phyloP scores from a whole-genome alignment of 164 flowering plant genomes.

The Magnolia officinalis region DNA sequence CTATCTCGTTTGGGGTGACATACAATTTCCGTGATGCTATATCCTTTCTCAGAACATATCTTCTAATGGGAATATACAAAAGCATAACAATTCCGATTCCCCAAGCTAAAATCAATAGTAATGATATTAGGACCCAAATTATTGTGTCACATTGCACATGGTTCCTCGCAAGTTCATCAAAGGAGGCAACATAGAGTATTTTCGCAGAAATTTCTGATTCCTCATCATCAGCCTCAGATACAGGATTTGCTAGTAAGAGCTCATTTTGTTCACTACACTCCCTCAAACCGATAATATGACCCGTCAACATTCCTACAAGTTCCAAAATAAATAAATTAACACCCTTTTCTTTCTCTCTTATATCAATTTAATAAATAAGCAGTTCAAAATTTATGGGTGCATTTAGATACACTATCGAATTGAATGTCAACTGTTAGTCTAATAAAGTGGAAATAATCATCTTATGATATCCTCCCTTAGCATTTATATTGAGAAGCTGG shows the following conservation, averaged over 20 bases:
- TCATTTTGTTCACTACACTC: conserved; percentile 37
- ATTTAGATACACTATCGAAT: neutral
- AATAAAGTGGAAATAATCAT: too few relatives aligned
- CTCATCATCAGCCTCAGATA: conserved; percentile 45
- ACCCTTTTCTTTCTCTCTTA: neutral
- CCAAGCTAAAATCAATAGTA: conserved; percentile 76
- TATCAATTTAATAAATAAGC: neutral
- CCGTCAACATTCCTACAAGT: conserved; percentile 49
- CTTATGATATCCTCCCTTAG: too few relatives aligned
- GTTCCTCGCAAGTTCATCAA: conserved; percentile 55
- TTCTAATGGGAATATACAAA: conserved; percentile 58
- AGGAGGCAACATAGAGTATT: conserved; percentile 58
- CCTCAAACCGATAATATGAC: conserved; percentile 39
- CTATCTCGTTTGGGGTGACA: conserved; percentile 61
- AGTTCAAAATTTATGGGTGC: neutral
- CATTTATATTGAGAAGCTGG: too few relatives aligned
- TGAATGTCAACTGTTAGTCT: too few relatives aligned
- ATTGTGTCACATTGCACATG: conserved; percentile 54
- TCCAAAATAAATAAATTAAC: conserved; percentile 8
- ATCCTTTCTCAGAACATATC: conserved; percentile 64
- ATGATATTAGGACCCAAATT: conserved; percentile 68
- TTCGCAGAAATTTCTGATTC: conserved; percentile 34
- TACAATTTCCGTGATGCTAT: conserved; percentile 60
- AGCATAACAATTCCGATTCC: conserved; percentile 72
- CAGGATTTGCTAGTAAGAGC: conserved; percentile 39